These are phyloP conservation scores for Spironucleus salmonicida DNA, from an alignment of 208 protist species.

Conservation along the genomic window DNA sequence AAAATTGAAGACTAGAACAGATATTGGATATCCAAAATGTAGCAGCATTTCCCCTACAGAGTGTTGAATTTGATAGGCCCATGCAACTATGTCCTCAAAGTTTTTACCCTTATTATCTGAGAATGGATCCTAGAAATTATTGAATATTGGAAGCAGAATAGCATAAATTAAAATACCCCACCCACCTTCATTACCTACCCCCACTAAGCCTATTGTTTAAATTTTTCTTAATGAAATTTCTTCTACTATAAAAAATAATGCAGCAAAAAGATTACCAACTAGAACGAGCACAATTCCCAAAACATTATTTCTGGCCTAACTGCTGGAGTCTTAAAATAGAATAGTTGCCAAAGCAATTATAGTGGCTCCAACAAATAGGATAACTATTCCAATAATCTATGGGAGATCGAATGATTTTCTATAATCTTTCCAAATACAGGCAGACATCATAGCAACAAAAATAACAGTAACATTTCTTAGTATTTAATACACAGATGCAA, in stretches of 20 bases:
- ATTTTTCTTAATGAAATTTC: neutral
- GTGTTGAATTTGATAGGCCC: neutral
- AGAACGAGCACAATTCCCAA: neutral
- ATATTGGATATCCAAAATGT: neutral
- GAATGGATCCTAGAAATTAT: too few relatives aligned
- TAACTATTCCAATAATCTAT: neutral
- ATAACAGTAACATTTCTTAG: neutral
- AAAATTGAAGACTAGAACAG: slow-evolving; percentile 1
- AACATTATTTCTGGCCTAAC: neutral
- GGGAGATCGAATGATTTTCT: neutral
- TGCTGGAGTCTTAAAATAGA: neutral
- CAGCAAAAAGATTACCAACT: neutral
- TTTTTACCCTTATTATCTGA: neutral
- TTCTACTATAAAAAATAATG: neutral
- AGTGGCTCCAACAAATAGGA: neutral
- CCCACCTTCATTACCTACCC: neutral
- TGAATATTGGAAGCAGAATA: too few relatives aligned
- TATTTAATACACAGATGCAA: neutral
- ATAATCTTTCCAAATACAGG: neutral
- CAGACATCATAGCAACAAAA: neutral
- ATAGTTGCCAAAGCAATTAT: neutral
- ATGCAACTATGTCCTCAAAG: neutral
- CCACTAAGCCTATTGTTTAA: neutral
- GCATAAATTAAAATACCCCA: too few relatives aligned
- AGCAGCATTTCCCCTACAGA: neutral